These are phyloP conservation scores for Malassezia obtusa DNA, from an alignment of 1,284 basidiomycete genomes.

Conservation along the genomic window DNA sequence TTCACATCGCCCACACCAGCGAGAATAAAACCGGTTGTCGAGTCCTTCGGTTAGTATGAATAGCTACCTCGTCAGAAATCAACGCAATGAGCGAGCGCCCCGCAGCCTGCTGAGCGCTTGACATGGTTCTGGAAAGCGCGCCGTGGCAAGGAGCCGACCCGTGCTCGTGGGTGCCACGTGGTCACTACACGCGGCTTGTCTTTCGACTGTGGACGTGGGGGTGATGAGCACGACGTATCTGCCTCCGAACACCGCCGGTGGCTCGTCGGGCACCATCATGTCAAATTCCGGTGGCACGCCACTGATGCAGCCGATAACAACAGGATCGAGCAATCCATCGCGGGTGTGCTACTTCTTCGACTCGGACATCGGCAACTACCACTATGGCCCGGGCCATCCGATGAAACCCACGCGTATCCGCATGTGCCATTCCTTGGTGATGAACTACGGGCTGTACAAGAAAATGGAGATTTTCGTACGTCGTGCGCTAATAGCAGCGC, in stretches of 20 bases:
- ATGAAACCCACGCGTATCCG: slow-evolving; percentile 61
- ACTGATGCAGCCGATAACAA: slow-evolving; percentile 27
- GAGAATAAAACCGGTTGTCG: slow-evolving; percentile 45
- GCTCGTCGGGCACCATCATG: slow-evolving; percentile 1
- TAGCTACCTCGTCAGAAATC: slow-evolving; percentile 17
- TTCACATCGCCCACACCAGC: slow-evolving; percentile 46
- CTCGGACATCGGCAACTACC: slow-evolving; percentile 94
- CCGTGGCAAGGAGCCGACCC: neutral
- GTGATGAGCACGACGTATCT: slow-evolving; percentile 11
- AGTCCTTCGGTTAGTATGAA: slow-evolving; percentile 24
- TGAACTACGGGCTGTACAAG: slow-evolving; percentile 79
- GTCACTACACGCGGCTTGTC: neutral
- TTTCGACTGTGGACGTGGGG: neutral
- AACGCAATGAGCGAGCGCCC: slow-evolving; percentile 19
- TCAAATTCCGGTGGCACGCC: slow-evolving; percentile 8
- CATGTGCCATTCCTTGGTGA: slow-evolving; percentile 98
- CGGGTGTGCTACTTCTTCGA: slow-evolving; percentile 55
- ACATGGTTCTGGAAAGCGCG: slow-evolving; percentile 4
- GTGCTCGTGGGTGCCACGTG: slow-evolving; percentile 11
- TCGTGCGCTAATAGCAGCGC: slow-evolving; percentile 49
- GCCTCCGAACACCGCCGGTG: slow-evolving; percentile 13
- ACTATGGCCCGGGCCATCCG: slow-evolving; percentile 85
- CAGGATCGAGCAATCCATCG: slow-evolving; percentile 20
- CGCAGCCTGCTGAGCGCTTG: slow-evolving; percentile 15
- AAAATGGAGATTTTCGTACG: slow-evolving; percentile 51